phyloP scores from a whole-genome alignment of 2,329 filamentous ascomycete genomes.

The Alternaria viburni region DNA sequence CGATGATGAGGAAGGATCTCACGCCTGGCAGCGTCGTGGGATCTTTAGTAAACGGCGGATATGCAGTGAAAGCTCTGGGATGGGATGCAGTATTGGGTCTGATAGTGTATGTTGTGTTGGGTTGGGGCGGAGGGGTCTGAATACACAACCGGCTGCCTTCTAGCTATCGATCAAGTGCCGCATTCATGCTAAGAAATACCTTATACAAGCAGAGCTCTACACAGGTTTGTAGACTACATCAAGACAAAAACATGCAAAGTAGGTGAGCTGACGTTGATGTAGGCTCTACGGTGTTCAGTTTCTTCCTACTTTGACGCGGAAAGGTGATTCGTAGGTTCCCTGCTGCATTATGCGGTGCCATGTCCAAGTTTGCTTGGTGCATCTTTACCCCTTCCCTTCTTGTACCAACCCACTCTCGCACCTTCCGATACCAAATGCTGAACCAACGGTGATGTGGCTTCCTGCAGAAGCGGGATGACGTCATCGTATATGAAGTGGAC shows the following conservation, averaged over 20 bases:
- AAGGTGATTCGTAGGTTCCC: background rate
- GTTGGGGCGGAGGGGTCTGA: slow-evolving; percentile 37
- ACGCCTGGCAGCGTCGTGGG: slow-evolving; percentile 6
- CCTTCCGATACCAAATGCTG: background rate
- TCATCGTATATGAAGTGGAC: background rate
- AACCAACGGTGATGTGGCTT: background rate
- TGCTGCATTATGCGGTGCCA: background rate
- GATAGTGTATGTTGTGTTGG: slow-evolving; percentile 22
- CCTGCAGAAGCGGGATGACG: background rate
- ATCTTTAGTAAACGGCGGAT: slow-evolving; percentile 15
- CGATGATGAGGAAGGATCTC: slow-evolving; percentile 24
- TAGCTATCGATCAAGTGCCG: background rate
- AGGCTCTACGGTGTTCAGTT: background rate
- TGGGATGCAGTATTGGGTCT: slow-evolving; percentile 35
- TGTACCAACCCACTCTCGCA: background rate
- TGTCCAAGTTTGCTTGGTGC: background rate
- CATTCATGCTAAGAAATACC: background rate
- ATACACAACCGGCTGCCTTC: background rate
- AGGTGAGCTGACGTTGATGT: background rate
- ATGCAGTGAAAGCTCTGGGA: slow-evolving; percentile 32
- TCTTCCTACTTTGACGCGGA: background rate
- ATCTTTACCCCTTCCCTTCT: background rate
- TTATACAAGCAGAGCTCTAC: background rate
- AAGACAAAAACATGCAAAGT: background rate
- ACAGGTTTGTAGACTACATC: background rate